These are phyloP conservation scores for Pythium utonaiense DNA, from an alignment of 352 stramenopile species.

Conservation along the genomic window DNA sequence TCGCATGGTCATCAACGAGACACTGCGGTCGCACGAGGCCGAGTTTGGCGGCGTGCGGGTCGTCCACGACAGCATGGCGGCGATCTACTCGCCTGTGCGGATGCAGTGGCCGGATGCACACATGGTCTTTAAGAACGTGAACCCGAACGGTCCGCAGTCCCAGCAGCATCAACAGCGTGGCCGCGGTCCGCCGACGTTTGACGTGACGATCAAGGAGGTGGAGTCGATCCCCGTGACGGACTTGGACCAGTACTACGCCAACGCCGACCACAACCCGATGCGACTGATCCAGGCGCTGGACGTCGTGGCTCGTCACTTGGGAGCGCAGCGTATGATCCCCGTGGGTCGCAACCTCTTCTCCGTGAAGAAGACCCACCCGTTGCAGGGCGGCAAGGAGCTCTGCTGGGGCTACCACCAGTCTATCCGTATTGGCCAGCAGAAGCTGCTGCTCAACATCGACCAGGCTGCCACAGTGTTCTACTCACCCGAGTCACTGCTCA, in stretches of 20 bases:
- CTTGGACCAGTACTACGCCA: conserved; percentile 43
- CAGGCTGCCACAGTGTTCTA: conserved; percentile 72
- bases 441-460: conserved; percentile 72
- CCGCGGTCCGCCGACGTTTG: conserved; percentile 52
- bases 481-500: conserved; percentile 43
- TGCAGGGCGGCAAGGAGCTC: conserved; percentile 63
- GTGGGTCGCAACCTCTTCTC: conserved; percentile 74
- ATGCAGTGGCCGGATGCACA: conserved; percentile 55
- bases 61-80: conserved; percentile 61
- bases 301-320: conserved; percentile 59
- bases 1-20: conserved; percentile 58
- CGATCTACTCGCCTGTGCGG: conserved; percentile 46
- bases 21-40: conserved; percentile 41
- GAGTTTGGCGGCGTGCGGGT: conserved; percentile 56
- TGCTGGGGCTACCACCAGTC: conserved; percentile 76
- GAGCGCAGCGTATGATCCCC: conserved; percentile 46
- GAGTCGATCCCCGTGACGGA: conserved; percentile 51
- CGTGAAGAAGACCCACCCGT: conserved; percentile 50
- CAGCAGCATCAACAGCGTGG: conserved; percentile 14
- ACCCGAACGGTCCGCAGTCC: conserved; percentile 34
- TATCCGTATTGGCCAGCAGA: conserved; percentile 46
- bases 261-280: conserved; percentile 58
- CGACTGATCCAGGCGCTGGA: conserved; percentile 67
- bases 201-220: conserved; percentile 65
- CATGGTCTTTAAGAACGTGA: conserved; percentile 50